phyloP scores from a whole-genome alignment of 257 asterid species.

The Fraxinus anomala region DNA sequence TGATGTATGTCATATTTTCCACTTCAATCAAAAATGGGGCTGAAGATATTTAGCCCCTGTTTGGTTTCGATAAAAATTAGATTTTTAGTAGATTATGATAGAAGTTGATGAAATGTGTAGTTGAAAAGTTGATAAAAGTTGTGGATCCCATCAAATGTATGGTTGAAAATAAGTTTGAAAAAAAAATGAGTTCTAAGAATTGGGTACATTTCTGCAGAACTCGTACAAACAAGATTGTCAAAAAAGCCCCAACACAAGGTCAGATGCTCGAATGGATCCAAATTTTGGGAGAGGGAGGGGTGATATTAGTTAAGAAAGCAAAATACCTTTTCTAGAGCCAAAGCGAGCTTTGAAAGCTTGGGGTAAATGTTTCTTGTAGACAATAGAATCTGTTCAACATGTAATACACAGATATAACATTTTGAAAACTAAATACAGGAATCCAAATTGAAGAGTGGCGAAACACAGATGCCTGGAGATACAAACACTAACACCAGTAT shows the following conservation, averaged over 20 bases:
- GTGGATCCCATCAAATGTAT: too few species aligned
- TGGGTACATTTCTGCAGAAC: neutral
- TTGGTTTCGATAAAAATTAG: too few species aligned
- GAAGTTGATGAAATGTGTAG: too few species aligned
- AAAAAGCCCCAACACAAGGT: constrained; percentile 9
- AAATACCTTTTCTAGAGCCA: constrained; percentile 95
- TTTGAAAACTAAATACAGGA: constrained; percentile 1
- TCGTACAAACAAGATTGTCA: neutral
- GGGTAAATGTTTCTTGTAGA: constrained; percentile 82
- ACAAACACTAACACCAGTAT: neutral
- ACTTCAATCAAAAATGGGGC: neutral
- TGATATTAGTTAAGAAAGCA: neutral
- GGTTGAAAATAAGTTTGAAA: too few species aligned
- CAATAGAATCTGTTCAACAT: constrained; percentile 67
- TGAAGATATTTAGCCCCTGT: too few species aligned
- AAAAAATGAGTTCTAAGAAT: too few species aligned
- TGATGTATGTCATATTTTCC: neutral
- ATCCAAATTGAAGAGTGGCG: constrained; percentile 1
- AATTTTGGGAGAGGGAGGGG: neutral
- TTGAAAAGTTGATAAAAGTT: too few species aligned
- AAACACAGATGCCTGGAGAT: neutral
- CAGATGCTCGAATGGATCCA: neutral
- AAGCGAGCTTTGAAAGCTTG: constrained; percentile 72
- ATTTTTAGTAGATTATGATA: too few species aligned
- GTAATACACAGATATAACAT: constrained; percentile 16